Percentiles rank a stretch among this genome's conserved stretches.
Evolutionary conservation across 176 grass and related monocot species (phyloP).

Genomic region (Tuctoria greenei): DNA sequence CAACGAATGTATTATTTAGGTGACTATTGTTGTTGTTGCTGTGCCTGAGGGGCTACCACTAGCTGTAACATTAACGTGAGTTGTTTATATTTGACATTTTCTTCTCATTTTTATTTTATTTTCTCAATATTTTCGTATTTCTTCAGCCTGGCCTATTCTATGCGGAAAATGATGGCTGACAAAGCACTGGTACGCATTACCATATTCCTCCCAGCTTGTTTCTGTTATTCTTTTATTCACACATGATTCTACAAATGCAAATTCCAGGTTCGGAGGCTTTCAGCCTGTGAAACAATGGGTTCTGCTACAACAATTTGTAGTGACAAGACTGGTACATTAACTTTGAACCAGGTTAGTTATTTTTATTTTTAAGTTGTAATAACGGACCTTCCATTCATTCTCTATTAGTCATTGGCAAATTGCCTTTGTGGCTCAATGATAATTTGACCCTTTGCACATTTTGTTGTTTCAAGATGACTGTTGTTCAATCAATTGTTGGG

Average conservation of each 20-base stretch:
- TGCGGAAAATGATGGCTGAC: slow-evolving; percentile 98
- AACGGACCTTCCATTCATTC: slow-evolving; percentile 22
- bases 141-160: slow-evolving; percentile 89
- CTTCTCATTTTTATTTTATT: slow-evolving; percentile 33
- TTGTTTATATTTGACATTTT: slow-evolving; percentile 15
- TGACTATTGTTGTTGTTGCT: slow-evolving; percentile 92
- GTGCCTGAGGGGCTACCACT: slow-evolving; percentile 95
- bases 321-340: slow-evolving; percentile 98
- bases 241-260: slow-evolving; percentile 22
- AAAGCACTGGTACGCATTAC: slow-evolving; percentile 79
- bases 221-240: slow-evolving; percentile 22
- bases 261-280: slow-evolving; percentile 85
- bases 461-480: slow-evolving; percentile 79
- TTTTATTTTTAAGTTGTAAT: slow-evolving; percentile 40
- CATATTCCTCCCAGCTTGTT: slow-evolving; percentile 26
- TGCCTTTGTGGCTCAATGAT: slow-evolving; percentile 18
- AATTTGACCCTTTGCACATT: slow-evolving; percentile 31
- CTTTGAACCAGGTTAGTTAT: slow-evolving; percentile 77
- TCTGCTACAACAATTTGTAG: slow-evolving; percentile 99
- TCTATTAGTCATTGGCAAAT: not conserved
- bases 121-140: slow-evolving; percentile 27
- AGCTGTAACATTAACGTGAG: slow-evolving; percentile 93
- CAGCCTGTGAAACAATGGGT: slow-evolving; percentile 99
- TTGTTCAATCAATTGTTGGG: slow-evolving; percentile 73
- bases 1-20: slow-evolving; percentile 45